Evolutionary conservation across 2,329 filamentous ascomycete species (phyloP), one percentile per base, ranked within the genome.

Genomic region (Myriosclerotinia duriaeana): DNA sequence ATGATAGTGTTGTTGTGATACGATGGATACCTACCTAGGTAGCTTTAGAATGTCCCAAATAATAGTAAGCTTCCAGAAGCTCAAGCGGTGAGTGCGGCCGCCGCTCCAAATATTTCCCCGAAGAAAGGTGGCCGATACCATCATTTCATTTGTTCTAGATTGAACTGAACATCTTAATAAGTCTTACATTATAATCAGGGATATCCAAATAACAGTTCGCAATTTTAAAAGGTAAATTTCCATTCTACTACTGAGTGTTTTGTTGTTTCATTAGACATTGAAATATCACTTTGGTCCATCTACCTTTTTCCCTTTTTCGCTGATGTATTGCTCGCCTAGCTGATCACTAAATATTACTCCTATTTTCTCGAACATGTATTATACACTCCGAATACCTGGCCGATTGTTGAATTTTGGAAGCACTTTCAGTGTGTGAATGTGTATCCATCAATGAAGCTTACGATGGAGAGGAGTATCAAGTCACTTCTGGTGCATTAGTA

Each of bases 81-180:
- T 50, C 26, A 14, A 44, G n/a, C 63, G 63, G 63, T 65, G 63
- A 65, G 53, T 38, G 44, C 52, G 40, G 53, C 42, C 52, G 52
- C 53, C 6, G 8, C 34, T 14, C 30, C 30, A 61, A 20, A 20
- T 26, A 38, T 50, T 50, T 22, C 14, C 20, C 12, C 20, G 56
- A 50, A 50, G 26, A n/a, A 46, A 17, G 6, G 8, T n/a, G 44
- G 17, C 44, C 42, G 5, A 46, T 34, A 4, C 30, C 30, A 34
- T 34, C 30, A 34, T 34, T 34, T 34, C 4, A 34, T 34, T 34
- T 26, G 26, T 26, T 26, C 26, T 26, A 26, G 26, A 26, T 26
- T 26, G 26, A 44, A 1, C 20, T 46, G 42, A 46, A 46, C 42
- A 46, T 46, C 20, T 17, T 7, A 46, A 3, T 7, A 46, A 44